Evolutionary conservation across 306 rosid genomes (phyloP).

Genomic region (Medicago ruthenica): DNA sequence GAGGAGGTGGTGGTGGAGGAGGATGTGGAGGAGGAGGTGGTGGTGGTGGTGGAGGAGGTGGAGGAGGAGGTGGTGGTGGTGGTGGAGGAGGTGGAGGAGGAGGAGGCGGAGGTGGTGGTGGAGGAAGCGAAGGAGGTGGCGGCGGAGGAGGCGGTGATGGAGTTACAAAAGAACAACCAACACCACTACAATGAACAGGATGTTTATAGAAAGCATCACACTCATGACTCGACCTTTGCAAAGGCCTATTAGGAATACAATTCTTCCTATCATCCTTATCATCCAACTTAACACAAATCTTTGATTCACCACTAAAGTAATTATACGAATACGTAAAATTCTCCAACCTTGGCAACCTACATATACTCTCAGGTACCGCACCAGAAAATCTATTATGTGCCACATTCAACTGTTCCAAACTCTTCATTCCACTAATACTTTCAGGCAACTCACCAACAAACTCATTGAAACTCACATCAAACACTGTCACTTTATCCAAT

Average conservation of each 20-base stretch:
- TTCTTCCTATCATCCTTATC: constrained; percentile 65
- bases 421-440: constrained; percentile 62
- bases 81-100: background rate
- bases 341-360: constrained; percentile 71
- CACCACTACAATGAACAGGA: constrained; percentile 62
- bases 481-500: constrained; percentile 62
- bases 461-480: constrained; percentile 70
- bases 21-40: no score
- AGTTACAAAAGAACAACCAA: constrained; percentile 49
- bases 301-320: constrained; percentile 65
- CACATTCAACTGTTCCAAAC: constrained; percentile 75
- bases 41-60: background rate
- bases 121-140: accelerated
- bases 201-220: constrained; percentile 59
- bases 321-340: constrained; percentile 78
- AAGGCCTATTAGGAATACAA: constrained; percentile 71
- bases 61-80: background rate
- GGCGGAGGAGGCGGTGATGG: constrained; percentile 25
- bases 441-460: constrained; percentile 77
- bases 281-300: constrained; percentile 57
- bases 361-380: constrained; percentile 61
- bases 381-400: constrained; percentile 75
- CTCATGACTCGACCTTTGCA: constrained; percentile 63
- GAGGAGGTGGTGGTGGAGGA: background rate
- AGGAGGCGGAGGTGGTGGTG: background rate